Base-by-base conservation (phyloP, 495 filamentous ascomycete genomes). In the Aspergillus haitiensis region DNA sequence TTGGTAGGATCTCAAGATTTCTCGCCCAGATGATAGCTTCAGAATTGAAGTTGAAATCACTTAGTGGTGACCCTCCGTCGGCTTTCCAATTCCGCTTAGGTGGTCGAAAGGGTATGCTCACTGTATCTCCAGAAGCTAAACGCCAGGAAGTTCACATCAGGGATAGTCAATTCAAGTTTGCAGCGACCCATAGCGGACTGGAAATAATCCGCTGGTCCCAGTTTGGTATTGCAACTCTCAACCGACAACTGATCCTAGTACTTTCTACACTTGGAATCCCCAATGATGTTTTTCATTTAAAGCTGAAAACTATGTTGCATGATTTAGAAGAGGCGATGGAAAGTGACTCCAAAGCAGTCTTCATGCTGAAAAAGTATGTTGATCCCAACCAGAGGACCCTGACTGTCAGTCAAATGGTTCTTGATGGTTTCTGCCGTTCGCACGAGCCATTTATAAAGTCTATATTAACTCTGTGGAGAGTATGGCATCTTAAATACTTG, bases 31-130 rank as follows among this genome's bases (percentile, higher is more conserved):
- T 92, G 68, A 81, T 91, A 15, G 78, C 85, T 16, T 70, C 79
- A 5, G 86, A 92, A 55, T 79, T 93, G 18, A 76, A 81, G 0
- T 68, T 91, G 35, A 77, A 69, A 13, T 79, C 77, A 5, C 58
- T 68, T 2, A 71, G 68, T 11, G 66, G 72, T 1, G 65, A 79
- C 1, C 72, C 81, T 42, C 93, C 93, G 0, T 96, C 92, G 0
- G 89, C 88, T 0, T 92, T 89, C 62, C 94, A 99, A 66, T 96
- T 97, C 64, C 88, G 95, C 13, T 81, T 96, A 59, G 94, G 88
- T 13, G 95, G 94, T 13, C 91, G 84, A 68, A 99, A 99, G 73
- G 94, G 94, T 1, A 84, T 99, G 46, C 79, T 99, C 12, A 85
- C 86, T 2, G 73, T 89, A 8, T 92, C 82, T 64, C 80, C 87